Percentiles rank a stretch among this genome's conserved stretches.
These are phyloP conservation scores for Diaporthe longicolla DNA, from an alignment of 2,329 filamentous ascomycete species.

Conservation along the genomic window DNA sequence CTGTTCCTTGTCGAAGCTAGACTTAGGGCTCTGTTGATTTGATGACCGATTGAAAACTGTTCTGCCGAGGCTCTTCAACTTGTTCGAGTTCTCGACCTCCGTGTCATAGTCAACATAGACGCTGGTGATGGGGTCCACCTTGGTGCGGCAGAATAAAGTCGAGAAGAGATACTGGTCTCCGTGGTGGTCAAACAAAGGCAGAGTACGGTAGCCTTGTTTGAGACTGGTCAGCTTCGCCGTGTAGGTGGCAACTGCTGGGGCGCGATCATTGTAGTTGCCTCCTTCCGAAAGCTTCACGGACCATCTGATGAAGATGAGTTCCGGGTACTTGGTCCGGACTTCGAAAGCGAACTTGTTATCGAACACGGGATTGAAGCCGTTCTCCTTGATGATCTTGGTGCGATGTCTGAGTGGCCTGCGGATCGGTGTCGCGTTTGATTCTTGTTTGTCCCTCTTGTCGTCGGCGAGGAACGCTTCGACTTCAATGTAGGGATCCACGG, in stretches of 20 bases:
- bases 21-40: slow-evolving; percentile 64
- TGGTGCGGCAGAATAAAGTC: slow-evolving; percentile 91
- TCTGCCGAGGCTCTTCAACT: slow-evolving; percentile 69
- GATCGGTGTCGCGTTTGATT: slow-evolving; percentile 62
- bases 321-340: slow-evolving; percentile 93
- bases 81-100: slow-evolving; percentile 61
- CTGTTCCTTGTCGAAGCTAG: slow-evolving; percentile 57
- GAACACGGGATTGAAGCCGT: slow-evolving; percentile 94
- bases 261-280: slow-evolving; percentile 75
- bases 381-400: slow-evolving; percentile 85
- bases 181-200: slow-evolving; percentile 88
- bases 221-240: slow-evolving; percentile 92
- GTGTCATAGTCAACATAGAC: slow-evolving; percentile 67
- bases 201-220: slow-evolving; percentile 91
- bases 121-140: slow-evolving; percentile 71
- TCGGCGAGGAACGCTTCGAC: slow-evolving; percentile 96
- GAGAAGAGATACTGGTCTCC: slow-evolving; percentile 97
- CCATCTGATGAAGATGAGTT: slow-evolving; percentile 93
- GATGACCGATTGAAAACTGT: slow-evolving; percentile 70
- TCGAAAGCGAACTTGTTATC: slow-evolving; percentile 84
- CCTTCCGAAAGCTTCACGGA: slow-evolving; percentile 90
- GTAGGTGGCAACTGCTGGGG: slow-evolving; percentile 84
- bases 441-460: slow-evolving; percentile 90
- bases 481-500: slow-evolving; percentile 93
- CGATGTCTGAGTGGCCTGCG: slow-evolving; percentile 79